Base-by-base conservation (phyloP, 2,329 filamentous ascomycete genomes). In the Arachnopeziza araneosa region DNA sequence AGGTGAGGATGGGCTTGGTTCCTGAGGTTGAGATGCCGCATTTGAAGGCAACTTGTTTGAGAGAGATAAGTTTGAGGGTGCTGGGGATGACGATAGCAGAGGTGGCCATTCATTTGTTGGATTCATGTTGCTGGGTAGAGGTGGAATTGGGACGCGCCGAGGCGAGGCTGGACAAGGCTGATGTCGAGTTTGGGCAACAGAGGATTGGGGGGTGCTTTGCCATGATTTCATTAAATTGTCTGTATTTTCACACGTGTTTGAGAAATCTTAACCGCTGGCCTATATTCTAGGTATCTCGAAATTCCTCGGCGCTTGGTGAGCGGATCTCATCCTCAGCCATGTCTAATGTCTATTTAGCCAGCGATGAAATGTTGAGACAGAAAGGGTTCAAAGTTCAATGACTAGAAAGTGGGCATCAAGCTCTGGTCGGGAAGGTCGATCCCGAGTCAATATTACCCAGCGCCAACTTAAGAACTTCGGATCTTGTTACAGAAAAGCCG, bases 21-120 rank as follows among this genome's bases (percentile, higher is more conserved):
- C 88, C 88, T 0, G 82, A 77, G 1, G 76, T 79, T 24, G 79
- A 75, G 44, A 85, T 78, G 9, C 87, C 88, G 59, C 83, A 88
- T 62, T 80, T 78, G 58, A 79, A 78, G 5, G 87, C 84, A 48
- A 90, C 72, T 44, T 78, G 75, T 68, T 85, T 83, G 23, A 91
- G 75, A 53, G 84, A 76, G 50, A 75, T 71, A 30, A 75, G 70
- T 68, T 83, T 86, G 30, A 86, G 73, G 1, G 71, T 64, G 30
- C 68, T 62, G 52, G 61, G 67, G 23, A 72, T 55, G 53, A 23
- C 24, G 53, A 32, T 32, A 14, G 14, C 7, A 7, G 30, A 44
- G 17, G 36, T 44, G 6, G 36, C 36, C 36, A 44, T 44, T 44
- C 36, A 44, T 17, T 44, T 19, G 36, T n/a, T 44, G 10, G 12